These are phyloP conservation scores for Bryoglossum gracile DNA, from an alignment of 495 filamentous ascomycete species.

Conservation along the genomic window DNA sequence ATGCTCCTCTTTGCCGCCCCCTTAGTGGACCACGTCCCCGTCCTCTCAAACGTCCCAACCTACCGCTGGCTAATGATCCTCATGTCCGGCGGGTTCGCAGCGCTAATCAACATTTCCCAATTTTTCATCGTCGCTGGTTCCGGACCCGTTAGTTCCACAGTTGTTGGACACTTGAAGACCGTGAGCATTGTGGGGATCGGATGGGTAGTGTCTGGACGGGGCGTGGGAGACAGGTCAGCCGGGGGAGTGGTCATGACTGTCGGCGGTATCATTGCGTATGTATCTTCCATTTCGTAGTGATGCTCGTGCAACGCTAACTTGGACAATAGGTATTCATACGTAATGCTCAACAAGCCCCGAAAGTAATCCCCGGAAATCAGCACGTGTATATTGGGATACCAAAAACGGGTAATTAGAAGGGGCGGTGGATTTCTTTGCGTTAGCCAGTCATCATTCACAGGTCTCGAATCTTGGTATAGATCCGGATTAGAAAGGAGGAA, in stretches of 20 bases:
- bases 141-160: conserved; percentile 44
- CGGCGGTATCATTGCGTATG: conserved; percentile 17
- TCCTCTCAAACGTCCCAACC: conserved; percentile 29
- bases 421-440: no score
- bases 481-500: no score
- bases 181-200: conserved; percentile 37
- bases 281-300: neutral
- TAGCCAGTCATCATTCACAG: no score
- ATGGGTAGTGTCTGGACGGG: conserved; percentile 27
- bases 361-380: no score
- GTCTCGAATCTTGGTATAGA: no score
- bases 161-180: conserved; percentile 45
- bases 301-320: neutral
- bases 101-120: conserved; percentile 46
- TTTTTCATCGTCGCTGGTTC: conserved; percentile 47
- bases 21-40: conserved; percentile 38
- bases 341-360: conserved; percentile 16
- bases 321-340: conserved; percentile 18
- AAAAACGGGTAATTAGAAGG: no score
- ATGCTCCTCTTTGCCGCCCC: conserved; percentile 42
- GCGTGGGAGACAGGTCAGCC: conserved; percentile 25
- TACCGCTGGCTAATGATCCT: conserved; percentile 32
- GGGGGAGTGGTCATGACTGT: conserved; percentile 24
- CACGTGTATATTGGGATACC: no score
- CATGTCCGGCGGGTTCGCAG: conserved; percentile 39